A percentile compares a stretch with the other conserved stretches of the same genome.
Conservation (phyloP, 345 rosid species). For the Kernera saxatilis region DNA sequence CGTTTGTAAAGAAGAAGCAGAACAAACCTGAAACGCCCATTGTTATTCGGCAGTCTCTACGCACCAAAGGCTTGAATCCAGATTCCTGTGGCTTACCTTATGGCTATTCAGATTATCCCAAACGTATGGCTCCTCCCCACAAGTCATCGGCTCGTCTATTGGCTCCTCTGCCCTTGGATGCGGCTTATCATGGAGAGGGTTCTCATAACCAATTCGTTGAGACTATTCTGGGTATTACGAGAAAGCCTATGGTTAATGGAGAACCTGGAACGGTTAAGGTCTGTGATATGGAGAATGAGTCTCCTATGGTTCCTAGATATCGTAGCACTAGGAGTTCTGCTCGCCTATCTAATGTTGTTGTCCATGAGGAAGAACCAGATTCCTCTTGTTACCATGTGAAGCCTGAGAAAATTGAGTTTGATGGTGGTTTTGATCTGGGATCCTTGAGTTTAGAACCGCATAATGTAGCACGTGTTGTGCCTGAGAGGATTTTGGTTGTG, state of each 20-base stretch:
- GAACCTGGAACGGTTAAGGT: slow-evolving; percentile 2
- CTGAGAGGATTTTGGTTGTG: slow-evolving; percentile 49
- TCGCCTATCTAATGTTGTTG: background rate
- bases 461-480: slow-evolving; percentile 61
- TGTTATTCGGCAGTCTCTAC: slow-evolving; percentile 58
- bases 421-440: slow-evolving; percentile 32
- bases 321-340: background rate
- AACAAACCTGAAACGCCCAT: slow-evolving; percentile 39
- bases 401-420: slow-evolving; percentile 25
- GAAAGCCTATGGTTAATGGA: slow-evolving; percentile 4
- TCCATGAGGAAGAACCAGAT: background rate
- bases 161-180: slow-evolving; percentile 49
- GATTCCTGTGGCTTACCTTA: slow-evolving; percentile 42
- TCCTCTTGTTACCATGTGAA: background rate
- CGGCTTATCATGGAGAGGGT: slow-evolving; percentile 37
- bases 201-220: slow-evolving; percentile 33
- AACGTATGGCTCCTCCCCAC: background rate
- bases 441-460: slow-evolving; percentile 45
- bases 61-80: slow-evolving; percentile 64
- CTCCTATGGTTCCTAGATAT: background rate
- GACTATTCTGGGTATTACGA: slow-evolving; percentile 26
- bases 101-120: slow-evolving; percentile 13
- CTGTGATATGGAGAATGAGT: background rate
- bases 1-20: slow-evolving; percentile 44
- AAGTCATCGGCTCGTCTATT: slow-evolving; percentile 8